phyloP scores from a whole-genome alignment of 1,139 yeast genomes.

The Protomyces inouyei region DNA sequence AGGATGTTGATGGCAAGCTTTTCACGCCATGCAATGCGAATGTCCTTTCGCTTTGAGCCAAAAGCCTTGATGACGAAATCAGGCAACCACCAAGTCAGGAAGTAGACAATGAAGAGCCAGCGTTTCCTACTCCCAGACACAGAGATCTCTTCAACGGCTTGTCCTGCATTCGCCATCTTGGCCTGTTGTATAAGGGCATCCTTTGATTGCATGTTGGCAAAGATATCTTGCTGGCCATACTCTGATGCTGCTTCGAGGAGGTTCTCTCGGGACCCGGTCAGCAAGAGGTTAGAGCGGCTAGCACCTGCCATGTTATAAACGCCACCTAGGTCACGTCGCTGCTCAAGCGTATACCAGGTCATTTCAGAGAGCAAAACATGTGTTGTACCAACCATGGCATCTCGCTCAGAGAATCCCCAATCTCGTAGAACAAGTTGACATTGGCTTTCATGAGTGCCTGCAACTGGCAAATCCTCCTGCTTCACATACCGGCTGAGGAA shows the following conservation, averaged over 20 bases:
- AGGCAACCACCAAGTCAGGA: constrained; percentile 44
- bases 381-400: constrained; percentile 43
- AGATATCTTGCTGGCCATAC: neutral
- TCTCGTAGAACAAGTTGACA: constrained; percentile 38
- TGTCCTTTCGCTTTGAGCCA: constrained; percentile 41
- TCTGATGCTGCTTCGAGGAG: neutral
- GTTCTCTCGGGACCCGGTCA: neutral
- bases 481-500: neutral
- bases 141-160: neutral
- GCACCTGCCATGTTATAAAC: neutral
- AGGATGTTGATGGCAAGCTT: constrained; percentile 44
- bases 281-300: neutral
- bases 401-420: constrained; percentile 42
- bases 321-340: neutral
- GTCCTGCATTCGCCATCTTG: neutral
- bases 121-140: constrained; percentile 36
- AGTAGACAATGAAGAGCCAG: constrained; percentile 43
- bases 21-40: constrained; percentile 45
- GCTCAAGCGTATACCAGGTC: constrained; percentile 33
- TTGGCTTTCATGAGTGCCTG: constrained; percentile 30
- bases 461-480: constrained; percentile 38
- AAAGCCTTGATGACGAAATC: constrained; percentile 39
- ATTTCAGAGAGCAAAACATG: constrained; percentile 44
- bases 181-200: neutral
- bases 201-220: neutral